Conservation (phyloP, 192 early-diverging fungal genomes). For the Coemansia sp. region DNA sequence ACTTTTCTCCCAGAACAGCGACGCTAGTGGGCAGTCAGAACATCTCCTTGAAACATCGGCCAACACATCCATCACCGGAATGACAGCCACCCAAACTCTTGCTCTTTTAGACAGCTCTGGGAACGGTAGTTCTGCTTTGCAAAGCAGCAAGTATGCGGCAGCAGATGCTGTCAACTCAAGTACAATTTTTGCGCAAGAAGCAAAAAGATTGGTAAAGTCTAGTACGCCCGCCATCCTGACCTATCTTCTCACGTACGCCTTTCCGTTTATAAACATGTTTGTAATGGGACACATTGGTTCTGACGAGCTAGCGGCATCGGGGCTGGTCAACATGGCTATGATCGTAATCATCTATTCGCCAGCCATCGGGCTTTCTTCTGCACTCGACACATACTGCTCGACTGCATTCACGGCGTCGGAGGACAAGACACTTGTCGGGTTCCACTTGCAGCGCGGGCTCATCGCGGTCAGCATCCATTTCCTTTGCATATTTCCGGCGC, state of each 20-base stretch:
- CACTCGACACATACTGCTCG: slow-evolving; percentile 77
- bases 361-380: slow-evolving; percentile 69
- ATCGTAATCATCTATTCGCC: slow-evolving; percentile 70
- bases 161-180: slow-evolving; percentile 10
- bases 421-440: slow-evolving; percentile 69
- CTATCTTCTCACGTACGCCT: slow-evolving; percentile 68
- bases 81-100: no score
- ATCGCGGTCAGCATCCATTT: slow-evolving; percentile 71
- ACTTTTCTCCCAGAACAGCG: neutral
- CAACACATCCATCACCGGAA: neutral
- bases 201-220: slow-evolving; percentile 16
- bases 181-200: slow-evolving; percentile 28
- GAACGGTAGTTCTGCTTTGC: neutral
- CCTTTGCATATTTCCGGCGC: slow-evolving; percentile 70
- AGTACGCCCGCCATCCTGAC: slow-evolving; percentile 40
- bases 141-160: slow-evolving; percentile 8
- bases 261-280: slow-evolving; percentile 66
- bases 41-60: neutral
- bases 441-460: slow-evolving; percentile 79
- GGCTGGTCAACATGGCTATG: slow-evolving; percentile 74
- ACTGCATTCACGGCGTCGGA: slow-evolving; percentile 70
- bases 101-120: no score
- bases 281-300: slow-evolving; percentile 67
- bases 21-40: neutral
- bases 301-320: slow-evolving; percentile 69